Conservation (phyloP, 805 yeast species). For the Cyberlindnera suaveolens region DNA sequence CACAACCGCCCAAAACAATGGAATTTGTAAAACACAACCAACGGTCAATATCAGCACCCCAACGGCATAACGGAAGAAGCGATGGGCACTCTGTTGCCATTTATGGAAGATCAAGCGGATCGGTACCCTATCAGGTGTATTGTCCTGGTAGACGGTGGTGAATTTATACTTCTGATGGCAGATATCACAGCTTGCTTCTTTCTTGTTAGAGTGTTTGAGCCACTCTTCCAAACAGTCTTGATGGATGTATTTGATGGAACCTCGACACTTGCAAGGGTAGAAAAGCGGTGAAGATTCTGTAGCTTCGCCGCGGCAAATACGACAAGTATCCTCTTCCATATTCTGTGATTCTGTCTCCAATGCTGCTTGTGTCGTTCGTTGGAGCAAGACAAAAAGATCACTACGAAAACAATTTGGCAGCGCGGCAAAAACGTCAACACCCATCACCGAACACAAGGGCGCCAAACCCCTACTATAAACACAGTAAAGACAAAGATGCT, state of each 20-base stretch:
- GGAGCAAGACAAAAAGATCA: too few species aligned
- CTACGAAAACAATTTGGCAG: too few species aligned
- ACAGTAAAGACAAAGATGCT: slow-evolving; percentile 37
- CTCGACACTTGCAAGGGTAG: slow-evolving; percentile 92
- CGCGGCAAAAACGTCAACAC: too few species aligned
- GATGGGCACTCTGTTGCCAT: neutral
- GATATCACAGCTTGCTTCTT: slow-evolving; percentile 70
- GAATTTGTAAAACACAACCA: slow-evolving; percentile 46
- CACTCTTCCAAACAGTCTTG: slow-evolving; percentile 88
- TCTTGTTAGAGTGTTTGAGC: slow-evolving; percentile 52
- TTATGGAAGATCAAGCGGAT: slow-evolving; percentile 38
- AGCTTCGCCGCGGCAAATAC: slow-evolving; percentile 93
- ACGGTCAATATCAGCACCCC: slow-evolving; percentile 24
- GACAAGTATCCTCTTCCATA: slow-evolving; percentile 52
- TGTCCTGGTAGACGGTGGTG: slow-evolving; percentile 54
- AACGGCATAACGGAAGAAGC: slow-evolving; percentile 2
- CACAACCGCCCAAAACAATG: slow-evolving; percentile 49
- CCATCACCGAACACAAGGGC: too few species aligned
- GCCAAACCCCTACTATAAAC: neutral
- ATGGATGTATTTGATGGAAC: slow-evolving; percentile 89
- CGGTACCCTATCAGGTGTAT: slow-evolving; percentile 65
- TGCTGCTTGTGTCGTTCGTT: too few species aligned
- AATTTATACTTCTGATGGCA: slow-evolving; percentile 74
- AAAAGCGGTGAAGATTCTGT: slow-evolving; percentile 70
- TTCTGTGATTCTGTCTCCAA: neutral